These are phyloP conservation scores for Periglandula ipomoeae DNA, from an alignment of 2,329 filamentous ascomycete genomes.

Conservation along the genomic window DNA sequence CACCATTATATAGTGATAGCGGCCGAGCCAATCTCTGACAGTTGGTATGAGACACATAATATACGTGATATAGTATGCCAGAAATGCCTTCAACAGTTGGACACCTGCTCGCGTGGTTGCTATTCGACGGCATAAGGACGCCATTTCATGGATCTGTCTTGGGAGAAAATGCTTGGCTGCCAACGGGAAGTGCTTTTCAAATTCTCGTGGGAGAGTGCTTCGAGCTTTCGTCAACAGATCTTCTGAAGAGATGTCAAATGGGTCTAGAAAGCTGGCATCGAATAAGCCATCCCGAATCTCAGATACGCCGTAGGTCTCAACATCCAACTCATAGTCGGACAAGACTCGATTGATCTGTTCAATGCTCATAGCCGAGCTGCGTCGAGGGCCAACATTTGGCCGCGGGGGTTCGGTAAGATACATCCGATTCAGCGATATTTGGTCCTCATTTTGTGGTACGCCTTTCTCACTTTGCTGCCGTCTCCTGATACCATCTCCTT, in stretches of 20 bases:
- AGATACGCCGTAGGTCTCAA: slow-evolving; percentile 32
- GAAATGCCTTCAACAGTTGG: slow-evolving; percentile 41
- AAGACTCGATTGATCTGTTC: slow-evolving; percentile 25
- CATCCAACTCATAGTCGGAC: slow-evolving; percentile 24
- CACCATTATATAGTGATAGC: slow-evolving; percentile 45
- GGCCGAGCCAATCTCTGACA: slow-evolving; percentile 40
- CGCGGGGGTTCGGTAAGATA: slow-evolving; percentile 10
- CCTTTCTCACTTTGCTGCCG: not conserved
- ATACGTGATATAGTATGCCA: slow-evolving; percentile 49
- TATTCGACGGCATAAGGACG: slow-evolving; percentile 28
- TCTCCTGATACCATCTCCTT: not conserved
- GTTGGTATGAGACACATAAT: slow-evolving; percentile 42
- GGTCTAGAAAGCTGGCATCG: slow-evolving; percentile 37
- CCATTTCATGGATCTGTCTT: slow-evolving; percentile 36
- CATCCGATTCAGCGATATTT: slow-evolving; percentile 6
- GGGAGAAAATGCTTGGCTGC: slow-evolving; percentile 37
- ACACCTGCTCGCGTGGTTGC: slow-evolving; percentile 41
- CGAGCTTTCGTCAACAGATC: slow-evolving; percentile 32
- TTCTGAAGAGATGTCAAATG: slow-evolving; percentile 26
- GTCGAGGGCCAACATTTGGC: slow-evolving; percentile 8
- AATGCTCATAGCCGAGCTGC: slow-evolving; percentile 21
- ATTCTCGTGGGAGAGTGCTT: slow-evolving; percentile 35
- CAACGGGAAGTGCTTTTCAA: slow-evolving; percentile 37
- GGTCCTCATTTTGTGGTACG: not conserved
- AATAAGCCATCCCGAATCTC: slow-evolving; percentile 39